Conservation (phyloP, 202 grass and related monocot species). For the Zoysia matrella region DNA sequence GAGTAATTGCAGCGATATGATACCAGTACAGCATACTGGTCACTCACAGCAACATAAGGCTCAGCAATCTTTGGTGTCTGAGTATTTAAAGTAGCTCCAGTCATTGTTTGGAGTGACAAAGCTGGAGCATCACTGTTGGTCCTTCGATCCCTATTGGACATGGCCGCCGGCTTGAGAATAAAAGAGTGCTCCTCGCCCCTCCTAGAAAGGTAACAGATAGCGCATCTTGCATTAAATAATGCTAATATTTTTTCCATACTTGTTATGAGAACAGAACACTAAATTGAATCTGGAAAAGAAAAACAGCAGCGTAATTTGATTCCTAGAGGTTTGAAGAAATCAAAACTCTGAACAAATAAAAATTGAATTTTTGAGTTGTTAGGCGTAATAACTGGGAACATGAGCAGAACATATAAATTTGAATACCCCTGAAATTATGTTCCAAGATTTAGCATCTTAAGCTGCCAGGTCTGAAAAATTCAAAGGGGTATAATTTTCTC, state of each 20-base stretch:
- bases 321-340: constrained; percentile 15
- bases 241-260: constrained; percentile 10
- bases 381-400: constrained; percentile 4
- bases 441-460: constrained; percentile 14
- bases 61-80: constrained; percentile 50
- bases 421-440: neutral
- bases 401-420: neutral
- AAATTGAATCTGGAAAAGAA: constrained; percentile 29
- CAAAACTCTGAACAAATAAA: constrained; percentile 1
- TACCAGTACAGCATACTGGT: constrained; percentile 89
- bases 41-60: constrained; percentile 43
- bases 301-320: constrained; percentile 14
- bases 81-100: constrained; percentile 48
- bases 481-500: constrained; percentile 33
- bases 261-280: constrained; percentile 12
- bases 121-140: constrained; percentile 42
- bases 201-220: constrained; percentile 60
- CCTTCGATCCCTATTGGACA: constrained; percentile 54
- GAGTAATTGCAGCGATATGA: constrained; percentile 97
- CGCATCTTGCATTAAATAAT: constrained; percentile 27
- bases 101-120: constrained; percentile 54
- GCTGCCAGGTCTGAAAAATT: neutral
- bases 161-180: constrained; percentile 88
- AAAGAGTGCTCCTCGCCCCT: constrained; percentile 95
- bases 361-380: constrained; percentile 10